Evolutionary conservation across 345 rosid species (phyloP), one percentile per base, ranked within the genome.

Genomic region (Raphanus sativus): DNA sequence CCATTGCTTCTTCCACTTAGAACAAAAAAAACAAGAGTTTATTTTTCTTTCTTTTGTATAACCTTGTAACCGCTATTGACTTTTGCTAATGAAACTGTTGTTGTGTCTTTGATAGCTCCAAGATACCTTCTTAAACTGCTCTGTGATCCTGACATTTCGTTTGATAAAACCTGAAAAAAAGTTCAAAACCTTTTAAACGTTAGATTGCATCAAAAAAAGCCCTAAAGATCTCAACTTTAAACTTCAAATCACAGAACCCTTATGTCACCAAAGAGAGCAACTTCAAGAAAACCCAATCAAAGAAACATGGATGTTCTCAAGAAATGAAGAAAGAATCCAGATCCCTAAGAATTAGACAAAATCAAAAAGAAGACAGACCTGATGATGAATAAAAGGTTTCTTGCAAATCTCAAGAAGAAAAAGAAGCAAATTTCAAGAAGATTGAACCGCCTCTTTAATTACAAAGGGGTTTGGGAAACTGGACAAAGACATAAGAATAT

Each of bases 11-110:
- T 71, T 24, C 15, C 13, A 56, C 25, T 38, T 24, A 29, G 8
- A 71, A 65, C 21, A 2, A 12, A 50, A n/a, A 12, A 12, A 13
- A 48, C n/a, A n/a, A 5, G 9, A 56, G 62, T 71, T 40, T 69
- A 13, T 75, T 4, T 10, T 12, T 16, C 26, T 10, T 21, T 36
- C 4, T 15, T 45, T 48, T 71, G 21, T 21, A 21, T 21, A 0
- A 94, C 99, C 99, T 95, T 95, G 75, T 92, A 92, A 73, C 87
- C 98, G 71, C 99, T 95, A 71, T 92, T 92, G 80, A 95, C 98
- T 85, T 92, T 95, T 55, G 98, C 99, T 87, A 95, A 89, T 60
- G 98, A 91, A 84, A 95, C 98, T 16, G 99, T 92, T 74, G 99
- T 92, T 54, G 96, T 83, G 76, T 95, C 99, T 86, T 95, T 95